Base-by-base conservation (phyloP, 2,329 filamentous ascomycete genomes). In the Colletotrichum destructivum region DNA sequence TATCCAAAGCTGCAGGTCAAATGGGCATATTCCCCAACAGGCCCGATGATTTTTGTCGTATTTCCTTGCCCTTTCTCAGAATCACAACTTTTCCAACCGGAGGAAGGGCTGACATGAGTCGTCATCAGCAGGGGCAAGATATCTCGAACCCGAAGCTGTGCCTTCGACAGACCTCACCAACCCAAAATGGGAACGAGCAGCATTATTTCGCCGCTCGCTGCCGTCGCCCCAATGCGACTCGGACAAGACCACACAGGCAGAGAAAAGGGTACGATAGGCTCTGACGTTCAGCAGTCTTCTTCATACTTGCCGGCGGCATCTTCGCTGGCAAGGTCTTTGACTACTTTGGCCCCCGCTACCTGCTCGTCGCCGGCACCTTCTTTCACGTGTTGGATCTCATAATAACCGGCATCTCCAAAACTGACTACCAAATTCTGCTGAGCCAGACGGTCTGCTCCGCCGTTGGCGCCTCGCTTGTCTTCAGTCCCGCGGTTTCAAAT, bases 301-400 rank as follows among this genome's bases (percentile, higher is more conserved):
- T 72, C 60, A 62, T 59, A 15, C 23, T 65, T 15, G 31, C 21
- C 4, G 21, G 86, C 71, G 90, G 90, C 0, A 89, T 90, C 0
- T 75, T 93, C 8, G 85, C 90, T 23, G 91, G 92, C 2, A 87
- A 84, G 52, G 69, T 91, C 0, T 92, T 87, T 74, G 92, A 94
- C 75, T 88, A 83, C 69, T 88, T 89, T 68, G 91, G 92, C 0
- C 89, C 91, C 0, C 84, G 86, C 38, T 84, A 81, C 47, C 80
- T 93, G 0, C 77, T 91, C 1, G 44, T 88, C 1, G 77, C 78
- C 9, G 89, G 89, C 16, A 86, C 83, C 0, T 79, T 90, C 66
- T 76, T 90, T 55, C 87, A 90, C 66, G 85, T 92, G 16, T 87
- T 91, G 64, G 87, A 88, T 3, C 76, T 92, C 7, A 91, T 92